Base-by-base conservation (phyloP, 192 early-diverging fungal species). In the Phycomyces nitens region DNA sequence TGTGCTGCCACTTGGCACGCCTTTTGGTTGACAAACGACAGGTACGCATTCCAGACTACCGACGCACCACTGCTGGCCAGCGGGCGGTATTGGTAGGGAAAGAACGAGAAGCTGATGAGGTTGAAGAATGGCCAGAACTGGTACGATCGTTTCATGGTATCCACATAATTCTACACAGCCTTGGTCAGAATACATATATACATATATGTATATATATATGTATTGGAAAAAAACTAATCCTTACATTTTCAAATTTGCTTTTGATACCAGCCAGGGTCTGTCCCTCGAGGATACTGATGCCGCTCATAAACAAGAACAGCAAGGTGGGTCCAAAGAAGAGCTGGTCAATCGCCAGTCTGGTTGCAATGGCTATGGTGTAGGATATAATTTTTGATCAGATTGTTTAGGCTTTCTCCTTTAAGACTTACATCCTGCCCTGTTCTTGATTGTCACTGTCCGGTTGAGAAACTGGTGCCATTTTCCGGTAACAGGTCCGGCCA, bases 121-220 rank as follows among this genome's bases (percentile, higher is more conserved):
- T 53, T 58, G 0, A 57, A 57, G 42, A 67, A 67, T 12, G 65
- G 65, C 65, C 65, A 67, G 39, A 60, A 67, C 9, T 43, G 56
- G 43, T 67, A 67, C 14, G 65, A 58, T 9, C 52, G 59, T 34
- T 38, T 53, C 15, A 67, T 22, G 2, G 57, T 58, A 18, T 67
- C 24, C 23, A 58, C 41, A 29, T 67, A 67, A 26, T 58, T 60
- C 64, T 65, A 65, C 26, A 58, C 15, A 21, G 15, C 24, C 15
- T 62, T 20, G 20, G 51, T 54, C 0, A 34, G n/a, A 14, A 43
- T 29, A 12, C 16, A 24, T 60, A 34, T 34, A 34, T 34, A 34
- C 7, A 34, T 34, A 34, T 34, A n/a, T 34, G 29, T 34, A 34
- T 34, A 34, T 7, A 5, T 34, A 7, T 34, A 7, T 7, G 29